Evolutionary conservation across 2,329 filamentous ascomycete genomes (phyloP).

Genomic region (Nigrospora osmanthi): DNA sequence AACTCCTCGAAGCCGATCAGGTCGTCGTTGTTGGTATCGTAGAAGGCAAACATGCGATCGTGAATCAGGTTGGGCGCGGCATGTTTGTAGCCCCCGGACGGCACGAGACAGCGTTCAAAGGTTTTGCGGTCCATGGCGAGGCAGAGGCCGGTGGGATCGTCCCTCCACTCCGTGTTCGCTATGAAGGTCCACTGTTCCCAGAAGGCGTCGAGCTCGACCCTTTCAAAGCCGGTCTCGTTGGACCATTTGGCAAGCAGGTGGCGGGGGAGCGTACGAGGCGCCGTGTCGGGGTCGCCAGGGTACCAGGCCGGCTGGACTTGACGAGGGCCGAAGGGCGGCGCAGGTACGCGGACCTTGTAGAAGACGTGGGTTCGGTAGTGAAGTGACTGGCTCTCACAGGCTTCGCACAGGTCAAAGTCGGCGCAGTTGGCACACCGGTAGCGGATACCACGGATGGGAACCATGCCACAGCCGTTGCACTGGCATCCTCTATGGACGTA

Average conservation of each 20-base stretch:
- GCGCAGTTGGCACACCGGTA: conserved; percentile 95
- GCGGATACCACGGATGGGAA: conserved; percentile 84
- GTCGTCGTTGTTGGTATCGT: conserved; percentile 83
- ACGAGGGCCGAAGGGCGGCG: conserved; percentile 73
- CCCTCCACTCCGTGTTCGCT: conserved; percentile 75
- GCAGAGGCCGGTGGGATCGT: conserved; percentile 69
- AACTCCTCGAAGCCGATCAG: conserved; percentile 92
- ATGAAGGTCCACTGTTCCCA: conserved; percentile 98
- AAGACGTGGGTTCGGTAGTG: conserved; percentile 92
- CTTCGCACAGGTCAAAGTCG: conserved; percentile 92
- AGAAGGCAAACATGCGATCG: conserved; percentile 94
- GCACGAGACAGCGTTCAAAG: conserved; percentile 85
- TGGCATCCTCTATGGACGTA: conserved; percentile 89
- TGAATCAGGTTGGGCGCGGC: conserved; percentile 83
- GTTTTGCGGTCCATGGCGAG: conserved; percentile 87
- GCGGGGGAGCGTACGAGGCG: conserved; percentile 59
- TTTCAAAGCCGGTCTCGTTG: conserved; percentile 70
- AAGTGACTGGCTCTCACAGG: conserved; percentile 71
- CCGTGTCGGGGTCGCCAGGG: conserved; percentile 72
- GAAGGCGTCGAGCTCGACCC: conserved; percentile 81
- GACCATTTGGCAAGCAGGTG: conserved; percentile 60
- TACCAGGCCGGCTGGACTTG: conserved; percentile 82
- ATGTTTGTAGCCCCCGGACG: conserved; percentile 71
- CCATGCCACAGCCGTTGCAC: conserved; percentile 81
- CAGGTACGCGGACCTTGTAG: conserved; percentile 89